phyloP scores from a whole-genome alignment of 2,329 filamentous ascomycete species.

The Hypoxylon rubiginosum region DNA sequence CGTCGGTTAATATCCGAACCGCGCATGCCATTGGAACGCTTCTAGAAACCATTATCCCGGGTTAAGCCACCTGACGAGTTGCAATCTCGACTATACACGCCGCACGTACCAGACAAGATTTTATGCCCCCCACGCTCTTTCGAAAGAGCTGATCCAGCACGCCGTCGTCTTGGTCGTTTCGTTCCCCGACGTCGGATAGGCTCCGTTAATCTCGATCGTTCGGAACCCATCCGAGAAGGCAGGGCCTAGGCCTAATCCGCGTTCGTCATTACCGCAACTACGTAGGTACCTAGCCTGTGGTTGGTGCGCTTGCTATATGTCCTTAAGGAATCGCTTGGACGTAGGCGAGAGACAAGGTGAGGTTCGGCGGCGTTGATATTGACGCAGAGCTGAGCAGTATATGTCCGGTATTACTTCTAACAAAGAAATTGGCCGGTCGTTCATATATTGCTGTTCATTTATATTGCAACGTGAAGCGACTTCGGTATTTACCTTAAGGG shows the following conservation, averaged over 20 bases:
- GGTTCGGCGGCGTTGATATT: not conserved
- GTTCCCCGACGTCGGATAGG: not conserved
- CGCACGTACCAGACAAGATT: too few species aligned
- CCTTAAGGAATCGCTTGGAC: not conserved
- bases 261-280: not conserved
- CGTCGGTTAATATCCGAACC: slow-evolving; percentile 2
- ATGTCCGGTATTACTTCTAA: not conserved
- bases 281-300: too few species aligned
- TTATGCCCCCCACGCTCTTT: too few species aligned
- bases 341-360: too few species aligned
- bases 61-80: not conserved
- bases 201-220: not conserved
- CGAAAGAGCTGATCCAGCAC: too few species aligned
- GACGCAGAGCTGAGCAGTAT: not conserved
- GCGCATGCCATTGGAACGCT: slow-evolving; percentile 14
- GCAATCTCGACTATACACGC: not conserved
- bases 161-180: too few species aligned
- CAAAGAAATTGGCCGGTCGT: not conserved
- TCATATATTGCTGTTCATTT: not conserved
- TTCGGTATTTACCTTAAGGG: not conserved
- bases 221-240: not conserved
- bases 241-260: not conserved
- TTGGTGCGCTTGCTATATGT: not conserved
- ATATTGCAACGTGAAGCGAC: not conserved
- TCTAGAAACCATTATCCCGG: slow-evolving; percentile 2